A percentile compares a stretch with the other conserved stretches of the same genome.
These are phyloP conservation scores for Tritrichomonas foetus DNA, from an alignment of 208 protist genomes.

Conservation along the genomic window DNA sequence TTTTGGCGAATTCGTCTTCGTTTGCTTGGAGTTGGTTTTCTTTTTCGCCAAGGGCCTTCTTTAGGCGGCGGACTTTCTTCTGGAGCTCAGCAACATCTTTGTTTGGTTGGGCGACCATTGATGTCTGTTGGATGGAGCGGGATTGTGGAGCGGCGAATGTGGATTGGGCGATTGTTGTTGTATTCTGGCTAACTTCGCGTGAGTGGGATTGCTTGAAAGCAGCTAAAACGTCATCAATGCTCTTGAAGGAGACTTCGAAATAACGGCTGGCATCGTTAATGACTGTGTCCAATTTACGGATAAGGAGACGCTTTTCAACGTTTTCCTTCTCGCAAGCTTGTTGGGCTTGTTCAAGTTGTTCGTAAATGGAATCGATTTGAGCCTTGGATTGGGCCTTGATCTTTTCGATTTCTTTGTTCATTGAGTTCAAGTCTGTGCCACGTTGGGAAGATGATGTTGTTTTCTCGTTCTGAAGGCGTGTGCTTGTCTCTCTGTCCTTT, in stretches of 20 bases:
- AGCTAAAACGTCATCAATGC: background rate
- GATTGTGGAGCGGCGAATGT: no score
- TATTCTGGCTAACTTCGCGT: no score
- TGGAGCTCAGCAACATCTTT: no score
- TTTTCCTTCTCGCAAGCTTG: background rate
- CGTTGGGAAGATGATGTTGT: background rate
- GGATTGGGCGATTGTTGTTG: no score
- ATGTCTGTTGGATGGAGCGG: no score
- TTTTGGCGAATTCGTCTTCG: no score
- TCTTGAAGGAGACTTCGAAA: background rate
- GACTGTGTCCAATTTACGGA: background rate
- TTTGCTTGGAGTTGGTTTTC: no score
- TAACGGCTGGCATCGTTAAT: background rate
- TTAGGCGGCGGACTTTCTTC: no score
- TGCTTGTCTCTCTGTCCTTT: background rate
- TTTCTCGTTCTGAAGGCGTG: background rate
- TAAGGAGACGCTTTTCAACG: background rate
- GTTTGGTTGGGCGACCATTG: no score
- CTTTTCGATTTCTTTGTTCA: constrained; percentile 26
- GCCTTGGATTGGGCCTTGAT: background rate
- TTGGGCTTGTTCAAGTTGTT: background rate
- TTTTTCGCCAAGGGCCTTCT: no score
- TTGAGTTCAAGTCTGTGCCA: background rate
- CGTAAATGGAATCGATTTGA: background rate
- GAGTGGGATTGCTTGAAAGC: no score